A percentile compares a stretch with the other conserved stretches of the same genome.
phyloP scores from a whole-genome alignment of 345 rosid species.

The Zanthoxylum bungeanum region DNA sequence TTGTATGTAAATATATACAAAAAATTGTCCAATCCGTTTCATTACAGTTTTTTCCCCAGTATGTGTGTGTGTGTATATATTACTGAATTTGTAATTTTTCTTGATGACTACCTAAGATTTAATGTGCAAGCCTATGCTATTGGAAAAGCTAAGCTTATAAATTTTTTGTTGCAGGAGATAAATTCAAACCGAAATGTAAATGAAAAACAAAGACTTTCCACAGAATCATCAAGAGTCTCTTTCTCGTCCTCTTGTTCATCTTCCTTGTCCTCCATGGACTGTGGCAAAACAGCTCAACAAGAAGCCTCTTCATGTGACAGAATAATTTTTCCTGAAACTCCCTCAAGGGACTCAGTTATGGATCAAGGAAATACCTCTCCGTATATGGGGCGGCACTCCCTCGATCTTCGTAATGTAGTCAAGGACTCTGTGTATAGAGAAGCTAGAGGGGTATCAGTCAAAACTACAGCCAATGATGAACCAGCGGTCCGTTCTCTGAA shows the following conservation, averaged over 20 bases:
- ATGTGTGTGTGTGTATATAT: too few relatives aligned
- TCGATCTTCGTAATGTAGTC: conserved; percentile 78
- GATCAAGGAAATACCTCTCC: conserved; percentile 47
- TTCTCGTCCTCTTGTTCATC: conserved; percentile 90
- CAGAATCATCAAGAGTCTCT: conserved; percentile 78
- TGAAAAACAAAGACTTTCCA: conserved; percentile 73
- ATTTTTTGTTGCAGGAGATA: conserved; percentile 51
- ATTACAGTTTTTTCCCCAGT: background rate
- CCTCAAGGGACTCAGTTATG: conserved; percentile 52
- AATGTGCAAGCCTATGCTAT: background rate
- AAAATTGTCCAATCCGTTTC: background rate
- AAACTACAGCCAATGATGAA: conserved; percentile 51
- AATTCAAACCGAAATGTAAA: conserved; percentile 36
- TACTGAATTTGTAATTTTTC: background rate
- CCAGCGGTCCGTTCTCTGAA: conserved; percentile 26
- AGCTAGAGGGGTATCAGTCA: conserved; percentile 56
- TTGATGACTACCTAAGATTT: background rate
- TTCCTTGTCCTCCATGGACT: conserved; percentile 67
- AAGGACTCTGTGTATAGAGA: conserved; percentile 92
- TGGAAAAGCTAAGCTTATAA: conserved; percentile 16
- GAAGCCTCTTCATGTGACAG: conserved; percentile 57
- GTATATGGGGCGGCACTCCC: conserved; percentile 45
- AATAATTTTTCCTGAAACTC: conserved; percentile 51
- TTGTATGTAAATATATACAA: too few relatives aligned
- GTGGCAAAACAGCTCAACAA: conserved; percentile 47